A percentile compares a stretch with the other conserved stretches of the same genome.
Evolutionary conservation across 164 flowering plant species (phyloP).

Genomic region (Aristolochia fimbriata): DNA sequence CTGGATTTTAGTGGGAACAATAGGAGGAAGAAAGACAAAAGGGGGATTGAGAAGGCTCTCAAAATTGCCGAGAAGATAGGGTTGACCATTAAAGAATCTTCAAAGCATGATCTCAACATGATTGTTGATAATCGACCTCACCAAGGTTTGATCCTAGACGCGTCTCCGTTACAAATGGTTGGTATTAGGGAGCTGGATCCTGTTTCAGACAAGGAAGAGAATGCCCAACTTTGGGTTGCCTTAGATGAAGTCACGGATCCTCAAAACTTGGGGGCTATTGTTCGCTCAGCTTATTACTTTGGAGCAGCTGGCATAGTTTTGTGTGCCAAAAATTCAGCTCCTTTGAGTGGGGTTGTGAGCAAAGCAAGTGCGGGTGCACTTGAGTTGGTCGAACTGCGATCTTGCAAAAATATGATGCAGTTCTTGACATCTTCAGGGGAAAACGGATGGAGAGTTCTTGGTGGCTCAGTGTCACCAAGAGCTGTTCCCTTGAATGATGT

Average conservation of each 20-base stretch:
- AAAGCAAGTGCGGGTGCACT: constrained; percentile 99
- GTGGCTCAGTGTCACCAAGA: constrained; percentile 75
- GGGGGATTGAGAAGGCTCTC: constrained; percentile 68
- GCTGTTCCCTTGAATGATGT: constrained; percentile 66
- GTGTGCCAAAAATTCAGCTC: constrained; percentile 97
- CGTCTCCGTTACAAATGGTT: constrained; percentile 89
- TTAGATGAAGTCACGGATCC: constrained; percentile 96
- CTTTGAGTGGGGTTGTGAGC: constrained; percentile 95
- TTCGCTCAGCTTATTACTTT: constrained; percentile 88
- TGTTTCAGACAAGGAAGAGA: constrained; percentile 36
- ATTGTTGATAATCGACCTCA: constrained; percentile 77
- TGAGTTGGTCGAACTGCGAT: constrained; percentile 80
- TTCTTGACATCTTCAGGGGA: constrained; percentile 68
- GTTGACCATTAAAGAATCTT: constrained; percentile 40
- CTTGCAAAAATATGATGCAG: constrained; percentile 98
- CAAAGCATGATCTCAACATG: constrained; percentile 98
- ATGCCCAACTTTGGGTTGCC: constrained; percentile 75
- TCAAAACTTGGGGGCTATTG: constrained; percentile 88
- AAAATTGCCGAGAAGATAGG: constrained; percentile 60
- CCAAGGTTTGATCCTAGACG: constrained; percentile 88
- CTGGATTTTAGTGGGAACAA: constrained; percentile 66
- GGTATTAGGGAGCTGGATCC: constrained; percentile 58
- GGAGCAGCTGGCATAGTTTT: constrained; percentile 90
- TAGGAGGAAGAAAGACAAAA: constrained; percentile 89
- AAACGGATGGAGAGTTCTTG: constrained; percentile 94